Base-by-base conservation (phyloP, 148 eudicot species). In the Fagopyrum esculentum region DNA sequence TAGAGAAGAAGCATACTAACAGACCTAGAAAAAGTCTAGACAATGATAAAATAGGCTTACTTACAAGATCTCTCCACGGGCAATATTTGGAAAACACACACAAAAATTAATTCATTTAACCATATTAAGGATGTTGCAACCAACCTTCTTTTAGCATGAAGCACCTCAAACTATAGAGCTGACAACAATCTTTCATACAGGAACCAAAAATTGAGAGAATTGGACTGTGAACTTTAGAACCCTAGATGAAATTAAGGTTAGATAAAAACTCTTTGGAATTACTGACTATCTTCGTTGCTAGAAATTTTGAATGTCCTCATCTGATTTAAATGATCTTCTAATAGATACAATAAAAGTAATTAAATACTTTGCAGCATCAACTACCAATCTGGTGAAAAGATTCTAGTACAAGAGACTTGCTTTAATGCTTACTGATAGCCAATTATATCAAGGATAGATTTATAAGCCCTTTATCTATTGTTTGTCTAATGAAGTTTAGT, bases 291-390 rank as follows among this genome's bases (percentile, higher is more conserved):
- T 66, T 66, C 68, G 12, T 60, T 60, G 29, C 35, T 35, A 66
- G 8, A 40, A 35, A 12, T 35, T 64, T 35, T 66, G 46, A 12
- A 35, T 66, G 8, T 40, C 46, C 6, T 6, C 45, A 30, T 1
- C 45, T 13, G 15, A 16, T 40, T 6, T 35, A 66, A 40, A 11
- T 66, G 17, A 66, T 13, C 44, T 66, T 35, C 6, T 9, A 63
- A 63, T 35, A 26, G 40, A 35, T 26, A 29, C 26, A 13, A 15
- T 13, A 35, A 12, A 66, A 40, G 70, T 40, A 66, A 5, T 19
- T 15, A 66, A 47, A 66, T 66, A 66, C 13, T 61, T 61, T 61
- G 69, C 44, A 61, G 44, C 44, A 13, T 26, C 69, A 61, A 61
- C 45, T 61, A 61, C 11, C 52, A 49, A 12, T 49, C 1, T 12